Base-by-base conservation (phyloP, 108 stramenopile species). In the Conticribra guillardii region DNA sequence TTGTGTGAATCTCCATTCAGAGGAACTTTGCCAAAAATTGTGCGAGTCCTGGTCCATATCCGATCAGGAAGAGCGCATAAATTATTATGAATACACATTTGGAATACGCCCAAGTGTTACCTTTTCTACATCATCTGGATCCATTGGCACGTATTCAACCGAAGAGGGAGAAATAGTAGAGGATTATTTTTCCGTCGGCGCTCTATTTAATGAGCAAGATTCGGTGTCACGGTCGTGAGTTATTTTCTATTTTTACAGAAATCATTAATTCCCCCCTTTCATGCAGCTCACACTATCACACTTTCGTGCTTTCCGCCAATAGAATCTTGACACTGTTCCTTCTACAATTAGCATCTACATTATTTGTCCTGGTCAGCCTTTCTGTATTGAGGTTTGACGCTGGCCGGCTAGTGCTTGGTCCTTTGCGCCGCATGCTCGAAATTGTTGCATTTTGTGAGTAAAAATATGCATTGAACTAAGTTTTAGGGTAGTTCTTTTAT, bases 391-490 rank as follows among this genome's bases (percentile, higher is more conserved):
- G 90, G 32, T 53, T 76, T 33, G 93, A 94, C 71, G 89, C 89
- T 14, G 83, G 76, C 28, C 67, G 84, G 23, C 78, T 92, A 15
- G 93, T 94, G 4, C 83, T 94, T 54, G 86, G 76, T 54, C 90
- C 93, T 5, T 65, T 94, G 23, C 85, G 83, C 5, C 82, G 89
- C 33, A 94, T 94, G 90, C 67, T 94, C 30, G 89, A 87, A 58
- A 92, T 90, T 82, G 89, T 94, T 27, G 80, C 80, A 18, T 81
- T 87, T 50, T 94, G 86, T 87, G 51, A 87, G 86, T 83, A 19
- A 23, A 41, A 44, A 31, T 8, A 28, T 18, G 22, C 28, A 2
- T 48, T 2, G 17, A 64, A 28, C 0, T 9, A 45, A 65, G 66
- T 22, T 45, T 45, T 2, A 22, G 37, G 3, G 4, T 9, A 2